Conservation (phyloP, 2,329 filamentous ascomycete species). For the Ophiognomonia clavigignenti-juglandacearum region DNA sequence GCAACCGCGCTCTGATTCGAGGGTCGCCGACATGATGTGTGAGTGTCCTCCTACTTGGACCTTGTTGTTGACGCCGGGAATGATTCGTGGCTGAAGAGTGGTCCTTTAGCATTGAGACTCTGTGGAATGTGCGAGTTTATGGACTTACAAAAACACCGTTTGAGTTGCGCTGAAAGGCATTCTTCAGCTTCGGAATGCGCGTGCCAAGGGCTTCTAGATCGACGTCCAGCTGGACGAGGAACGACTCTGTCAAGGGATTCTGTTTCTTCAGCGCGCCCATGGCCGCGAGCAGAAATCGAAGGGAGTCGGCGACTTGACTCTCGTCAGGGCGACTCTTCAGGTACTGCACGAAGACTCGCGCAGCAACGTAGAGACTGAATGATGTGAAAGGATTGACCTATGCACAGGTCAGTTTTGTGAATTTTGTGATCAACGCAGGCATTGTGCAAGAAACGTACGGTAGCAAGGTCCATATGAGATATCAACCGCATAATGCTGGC, state of each 20-base stretch:
- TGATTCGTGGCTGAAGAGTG: neutral
- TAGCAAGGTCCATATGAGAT: constrained; percentile 79
- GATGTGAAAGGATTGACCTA: constrained; percentile 95
- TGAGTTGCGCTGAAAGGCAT: constrained; percentile 47
- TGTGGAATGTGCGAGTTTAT: neutral
- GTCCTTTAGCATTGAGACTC: too few species aligned
- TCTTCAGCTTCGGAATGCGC: constrained; percentile 52
- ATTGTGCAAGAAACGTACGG: constrained; percentile 49
- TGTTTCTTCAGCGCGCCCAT: constrained; percentile 86
- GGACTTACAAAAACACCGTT: constrained; percentile 43
- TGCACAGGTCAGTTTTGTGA: constrained; percentile 20
- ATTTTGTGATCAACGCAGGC: neutral
- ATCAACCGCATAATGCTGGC: constrained; percentile 94
- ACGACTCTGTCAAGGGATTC: constrained; percentile 90
- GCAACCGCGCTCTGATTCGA: constrained; percentile 32
- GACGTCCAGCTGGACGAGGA: constrained; percentile 87
- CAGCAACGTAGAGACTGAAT: constrained; percentile 94
- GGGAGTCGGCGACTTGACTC: constrained; percentile 67
- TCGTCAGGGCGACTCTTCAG: constrained; percentile 92
- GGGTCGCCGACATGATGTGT: constrained; percentile 35
- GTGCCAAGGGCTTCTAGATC: constrained; percentile 74
- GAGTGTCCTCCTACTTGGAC: neutral
- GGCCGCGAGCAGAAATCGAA: constrained; percentile 86
- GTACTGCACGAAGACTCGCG: constrained; percentile 92
- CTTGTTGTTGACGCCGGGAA: neutral